Base-by-base conservation (phyloP, 2,329 filamentous ascomycete species). In the Chaetomiaceae sp. region DNA sequence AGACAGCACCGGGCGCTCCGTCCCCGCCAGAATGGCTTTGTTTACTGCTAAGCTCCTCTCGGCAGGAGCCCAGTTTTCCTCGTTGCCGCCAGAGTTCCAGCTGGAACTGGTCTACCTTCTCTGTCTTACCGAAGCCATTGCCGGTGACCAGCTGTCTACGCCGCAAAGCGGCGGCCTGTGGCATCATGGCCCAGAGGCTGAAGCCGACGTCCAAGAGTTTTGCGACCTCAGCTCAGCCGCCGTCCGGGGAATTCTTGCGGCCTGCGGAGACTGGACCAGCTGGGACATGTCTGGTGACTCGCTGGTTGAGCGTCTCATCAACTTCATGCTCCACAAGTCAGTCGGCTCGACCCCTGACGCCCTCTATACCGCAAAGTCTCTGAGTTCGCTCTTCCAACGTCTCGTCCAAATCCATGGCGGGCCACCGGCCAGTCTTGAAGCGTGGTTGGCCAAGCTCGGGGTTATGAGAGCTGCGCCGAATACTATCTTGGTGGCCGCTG, bases 1-100 rank as follows among this genome's bases (percentile, higher is more conserved):
- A 38, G 90, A 96, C 63, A 72, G 77, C 4, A 78, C 80, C 56
- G 87, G 87, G 0, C 80, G 83, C 27, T 89, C 89, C 2, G 73
- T 87, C 48, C 82, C 89, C 1, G 79, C 88, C 13, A 78, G 92
- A 49, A 87, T 95, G 71, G 82, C 85, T 1, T 74, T 85, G 43
- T 96, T 90, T 64, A 78, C 82, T 0, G 73, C 75, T 5, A 76
- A 76, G 43, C 64, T 93, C 0, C 63, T 90, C 0, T 62, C 66
- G 1, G 65, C 67, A 3, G 68, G 70, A 0, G 58, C 76, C 9
- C 59, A 70, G 2, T 49, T 76, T 1, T 58, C 68, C 0, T 58
- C 65, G 0, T 55, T 80, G 0, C 70, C 76, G 0, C 60, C 62
- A 2, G 62, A 69, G 2, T 68, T 70, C 17, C 73, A 75, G 45